phyloP scores from a whole-genome alignment of 83 land plant genomes.

The Diphasiastrum complanatum region DNA sequence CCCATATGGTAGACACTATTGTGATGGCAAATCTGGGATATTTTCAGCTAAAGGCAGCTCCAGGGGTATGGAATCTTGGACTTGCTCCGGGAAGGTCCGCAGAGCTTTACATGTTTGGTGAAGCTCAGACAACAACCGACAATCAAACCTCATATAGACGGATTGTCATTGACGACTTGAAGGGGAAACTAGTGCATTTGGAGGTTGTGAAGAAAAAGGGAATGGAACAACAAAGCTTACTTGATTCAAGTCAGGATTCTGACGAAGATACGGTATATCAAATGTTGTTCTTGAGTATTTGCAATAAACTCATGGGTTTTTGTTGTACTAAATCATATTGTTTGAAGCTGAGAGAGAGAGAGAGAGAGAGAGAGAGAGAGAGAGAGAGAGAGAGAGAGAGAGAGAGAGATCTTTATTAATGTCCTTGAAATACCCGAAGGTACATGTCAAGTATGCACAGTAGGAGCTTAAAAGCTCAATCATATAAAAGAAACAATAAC shows the following conservation, averaged over 20 bases:
- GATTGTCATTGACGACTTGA: conserved; percentile 62
- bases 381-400: no score
- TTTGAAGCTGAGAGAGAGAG: no score
- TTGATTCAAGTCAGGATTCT: conserved; percentile 37
- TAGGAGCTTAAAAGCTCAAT: no score
- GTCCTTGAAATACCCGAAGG: no score
- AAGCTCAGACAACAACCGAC: conserved; percentile 38
- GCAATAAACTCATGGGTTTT: no score
- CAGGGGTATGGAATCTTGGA: conserved; percentile 86
- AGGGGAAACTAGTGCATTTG: conserved; percentile 70
- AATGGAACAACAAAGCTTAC: conserved; percentile 69
- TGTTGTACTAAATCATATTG: no score
- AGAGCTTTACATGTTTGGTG: conserved; percentile 62
- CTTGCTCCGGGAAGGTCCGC: conserved; percentile 89
- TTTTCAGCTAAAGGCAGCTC: conserved; percentile 96
- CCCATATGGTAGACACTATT: conserved; percentile 92
- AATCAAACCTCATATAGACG: conserved; percentile 35
- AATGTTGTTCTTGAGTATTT: no score
- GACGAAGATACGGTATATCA: no score
- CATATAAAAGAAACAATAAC: no score
- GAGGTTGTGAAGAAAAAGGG: conserved; percentile 78
- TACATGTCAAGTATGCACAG: no score
- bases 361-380: no score
- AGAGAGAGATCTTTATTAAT: no score
- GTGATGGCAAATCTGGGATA: conserved; percentile 99